Evolutionary conservation across 176 grass and related monocot genomes (phyloP), one percentile per base, ranked within the genome.

Genomic region (Poa pratensis): DNA sequence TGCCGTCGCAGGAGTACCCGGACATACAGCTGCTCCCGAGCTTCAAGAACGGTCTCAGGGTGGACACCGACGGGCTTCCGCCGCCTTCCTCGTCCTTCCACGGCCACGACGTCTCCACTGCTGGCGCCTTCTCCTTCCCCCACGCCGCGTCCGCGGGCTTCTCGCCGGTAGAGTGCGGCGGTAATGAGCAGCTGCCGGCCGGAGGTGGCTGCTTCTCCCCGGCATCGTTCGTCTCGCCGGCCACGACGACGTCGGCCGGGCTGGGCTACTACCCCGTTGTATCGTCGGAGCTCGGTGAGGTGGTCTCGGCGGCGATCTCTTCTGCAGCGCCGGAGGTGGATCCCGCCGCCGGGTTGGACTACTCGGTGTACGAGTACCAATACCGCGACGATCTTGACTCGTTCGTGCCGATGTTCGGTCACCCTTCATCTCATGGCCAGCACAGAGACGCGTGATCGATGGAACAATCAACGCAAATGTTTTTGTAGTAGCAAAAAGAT

Each of bases 241-340:
- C 73, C 11, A 42, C 58, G 0, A 79, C 86, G 45, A 70, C 88
- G 42, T 35, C 58, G 69, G 28, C 18, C 27, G 77, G 78, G 12
- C 78, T 86, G 22, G 88, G 84, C 80, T 90, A 87, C 86, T 88
- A 86, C 18, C 26, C 89, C 6, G 15, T 64, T 49, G 94, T 59
- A 13, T 84, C 79, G 13, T 86, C 82, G 18, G 92, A 91, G 76
- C 82, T 95, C 80, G 86, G 63, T 59, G 87, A 95, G 67, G 84
- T 97, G 12, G 60, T 94, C 34, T 85, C 86, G 19, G 84, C 84
- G 42, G 86, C 88, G 11, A 90, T 46, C 12, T 9, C 51, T 16
- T 51, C 61, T 7, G 13, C 61, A 5, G 26, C n/a, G 57, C 2
- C 20, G 7, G 15, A 24, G 46, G 46, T 1, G 34, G 75, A 59